A percentile compares a stretch with the other conserved stretches of the same genome.
Conservation (phyloP, 202 grass and related monocot genomes). For the Setaria italica region DNA sequence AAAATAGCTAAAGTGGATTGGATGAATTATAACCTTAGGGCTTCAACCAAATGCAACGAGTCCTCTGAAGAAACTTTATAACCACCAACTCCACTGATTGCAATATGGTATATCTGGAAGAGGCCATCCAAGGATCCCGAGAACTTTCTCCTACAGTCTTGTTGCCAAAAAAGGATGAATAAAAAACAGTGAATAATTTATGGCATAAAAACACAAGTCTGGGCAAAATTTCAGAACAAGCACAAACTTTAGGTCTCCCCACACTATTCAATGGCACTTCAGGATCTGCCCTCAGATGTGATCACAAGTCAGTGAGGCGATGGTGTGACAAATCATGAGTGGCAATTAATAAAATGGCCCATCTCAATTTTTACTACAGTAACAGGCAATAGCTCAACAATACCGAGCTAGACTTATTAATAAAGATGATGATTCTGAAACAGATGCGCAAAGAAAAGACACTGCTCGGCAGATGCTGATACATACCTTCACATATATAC, state of each 20-base stretch:
- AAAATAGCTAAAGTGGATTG: conserved; percentile 35
- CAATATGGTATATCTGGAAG: conserved; percentile 97
- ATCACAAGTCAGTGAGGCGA: background rate
- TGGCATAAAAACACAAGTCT: conserved; percentile 24
- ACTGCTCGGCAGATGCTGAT: conserved; percentile 30
- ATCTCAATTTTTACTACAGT: conserved; percentile 22
- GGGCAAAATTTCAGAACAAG: conserved; percentile 8
- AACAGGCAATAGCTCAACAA: conserved; percentile 33
- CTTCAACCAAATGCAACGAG: conserved; percentile 98
- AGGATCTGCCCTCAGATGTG: background rate
- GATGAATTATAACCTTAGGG: conserved; percentile 73
- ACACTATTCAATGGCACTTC: conserved; percentile 10
- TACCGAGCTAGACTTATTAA: conserved; percentile 24
- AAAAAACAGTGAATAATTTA: conserved; percentile 20
- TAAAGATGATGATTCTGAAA: conserved; percentile 12
- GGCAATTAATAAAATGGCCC: conserved; percentile 12
- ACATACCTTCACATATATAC: conserved; percentile 99
- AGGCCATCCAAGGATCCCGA: conserved; percentile 84
- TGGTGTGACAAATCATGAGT: background rate
- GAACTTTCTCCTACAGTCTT: conserved; percentile 94
- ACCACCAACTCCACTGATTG: conserved; percentile 93
- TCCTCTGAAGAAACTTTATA: conserved; percentile 99
- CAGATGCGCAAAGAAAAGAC: conserved; percentile 32
- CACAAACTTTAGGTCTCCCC: background rate
- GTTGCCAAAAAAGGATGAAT: conserved; percentile 24